Base-by-base conservation (phyloP, 805 yeast species). In the Zygosaccharomyces gambellarensis region DNA sequence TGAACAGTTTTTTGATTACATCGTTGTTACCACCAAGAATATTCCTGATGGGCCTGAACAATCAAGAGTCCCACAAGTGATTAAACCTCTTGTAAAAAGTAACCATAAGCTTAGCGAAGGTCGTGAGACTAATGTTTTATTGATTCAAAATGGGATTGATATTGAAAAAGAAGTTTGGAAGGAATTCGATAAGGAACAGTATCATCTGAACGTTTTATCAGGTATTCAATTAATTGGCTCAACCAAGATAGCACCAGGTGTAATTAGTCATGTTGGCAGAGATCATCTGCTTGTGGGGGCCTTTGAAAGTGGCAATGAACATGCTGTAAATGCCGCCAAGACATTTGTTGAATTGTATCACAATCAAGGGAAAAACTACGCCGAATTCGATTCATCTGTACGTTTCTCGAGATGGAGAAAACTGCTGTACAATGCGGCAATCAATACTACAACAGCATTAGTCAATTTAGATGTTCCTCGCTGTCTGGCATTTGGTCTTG, bases 81-180 rank as follows among this genome's bases (percentile, higher is more conserved):
- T 78, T 19, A 71, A 57, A 23, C 79, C 82, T 0, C 77, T 80
- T 3, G 70, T 84, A 34, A 68, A 77, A 30, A 63, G 72, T 1
- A 67, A 64, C 46, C 45, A 44, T 23, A 31, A 21, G 7, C 11
- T 57, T 10, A 50, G 56, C 23, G 36, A 50, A 8, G 45, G 51
- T 2, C 58, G 57, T 23, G 43, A 48, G 25, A 75, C 84, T 5
- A 67, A 79, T 11, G 67, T 83, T 39, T 75, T 84, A 1, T 71
- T 85, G 48, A 68, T 84, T 46, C 89, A 83, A 64, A 83, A 82
- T 61, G 90, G 89, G 2, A 75, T 85, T 50, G 87, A 80, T 53
- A 73, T 80, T 45, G 90, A 81, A 49, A 70, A 72, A 53, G 82
- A 83, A 11, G 69, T 82, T 17, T 68, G 78, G 46, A 65, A 62